Conservation (phyloP, 225 moss, liverwort and hornwort genomes). For the Pseudoscleropodium purum region DNA sequence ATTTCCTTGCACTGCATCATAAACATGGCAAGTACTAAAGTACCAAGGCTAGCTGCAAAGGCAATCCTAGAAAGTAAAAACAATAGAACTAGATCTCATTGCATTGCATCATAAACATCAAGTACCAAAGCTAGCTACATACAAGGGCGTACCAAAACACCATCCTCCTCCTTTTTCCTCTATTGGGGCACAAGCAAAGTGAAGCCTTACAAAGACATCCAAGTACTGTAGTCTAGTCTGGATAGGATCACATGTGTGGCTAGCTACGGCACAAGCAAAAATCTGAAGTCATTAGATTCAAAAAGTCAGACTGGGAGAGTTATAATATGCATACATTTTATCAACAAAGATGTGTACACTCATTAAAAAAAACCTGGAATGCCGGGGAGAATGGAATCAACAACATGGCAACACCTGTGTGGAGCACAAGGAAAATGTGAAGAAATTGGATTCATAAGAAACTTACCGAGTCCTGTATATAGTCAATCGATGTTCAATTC, state of each 20-base stretch:
- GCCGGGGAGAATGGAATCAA: not conserved
- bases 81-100: not conserved
- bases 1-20: not conserved
- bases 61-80: too few relatives aligned
- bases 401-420: not conserved
- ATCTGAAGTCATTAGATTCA: not conserved
- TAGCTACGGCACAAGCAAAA: not conserved
- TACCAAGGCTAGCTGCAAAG: too few relatives aligned
- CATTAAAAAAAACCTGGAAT: not conserved
- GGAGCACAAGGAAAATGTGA: not conserved
- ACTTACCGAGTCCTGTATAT: not conserved
- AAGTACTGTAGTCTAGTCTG: not conserved
- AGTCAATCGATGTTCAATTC: not conserved
- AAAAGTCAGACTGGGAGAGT: not conserved
- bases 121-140: too few relatives aligned
- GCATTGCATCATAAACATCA: too few relatives aligned
- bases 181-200: not conserved
- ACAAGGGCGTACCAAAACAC: not conserved
- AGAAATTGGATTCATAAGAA: not conserved
- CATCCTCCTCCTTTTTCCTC: too few relatives aligned
- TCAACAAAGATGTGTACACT: too few relatives aligned
- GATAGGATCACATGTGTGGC: not conserved
- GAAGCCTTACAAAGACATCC: not conserved
- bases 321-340: not conserved
- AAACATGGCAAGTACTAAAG: too few relatives aligned